A percentile compares a stretch with the other conserved stretches of the same genome.
These are phyloP conservation scores for Candida dubliniensis DNA, from an alignment of 1,139 yeast genomes.

Conservation along the genomic window DNA sequence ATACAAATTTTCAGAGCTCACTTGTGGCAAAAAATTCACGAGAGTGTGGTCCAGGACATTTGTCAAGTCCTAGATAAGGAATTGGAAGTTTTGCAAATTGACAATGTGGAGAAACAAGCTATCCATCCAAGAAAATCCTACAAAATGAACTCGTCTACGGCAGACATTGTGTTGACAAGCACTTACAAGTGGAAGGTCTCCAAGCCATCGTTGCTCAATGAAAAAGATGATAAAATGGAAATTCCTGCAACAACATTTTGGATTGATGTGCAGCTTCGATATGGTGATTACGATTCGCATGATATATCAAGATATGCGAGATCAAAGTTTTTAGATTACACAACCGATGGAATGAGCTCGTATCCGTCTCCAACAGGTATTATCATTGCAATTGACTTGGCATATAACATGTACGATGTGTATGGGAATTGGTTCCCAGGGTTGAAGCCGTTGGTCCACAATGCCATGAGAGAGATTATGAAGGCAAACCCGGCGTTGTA, in stretches of 20 bases:
- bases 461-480: slow-evolving; percentile 93
- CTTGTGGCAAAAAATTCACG: slow-evolving; percentile 98
- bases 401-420: slow-evolving; percentile 94
- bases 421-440: slow-evolving; percentile 99
- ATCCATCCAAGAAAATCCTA: slow-evolving; percentile 97
- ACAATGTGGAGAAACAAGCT: slow-evolving; percentile 83
- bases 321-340: slow-evolving; percentile 90
- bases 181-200: slow-evolving; percentile 84
- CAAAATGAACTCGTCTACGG: slow-evolving; percentile 94
- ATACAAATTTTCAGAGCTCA: slow-evolving; percentile 98
- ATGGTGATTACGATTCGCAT: slow-evolving; percentile 97
- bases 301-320: slow-evolving; percentile 93
- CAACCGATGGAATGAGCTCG: slow-evolving; percentile 78
- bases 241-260: slow-evolving; percentile 76
- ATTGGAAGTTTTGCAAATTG: slow-evolving; percentile 79
- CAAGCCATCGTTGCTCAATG: slow-evolving; percentile 75
- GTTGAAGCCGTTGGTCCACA: slow-evolving; percentile 82
- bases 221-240: slow-evolving; percentile 52
- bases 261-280: slow-evolving; percentile 93
- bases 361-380: slow-evolving; percentile 96
- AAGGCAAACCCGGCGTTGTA: slow-evolving; percentile 91
- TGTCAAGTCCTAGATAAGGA: slow-evolving; percentile 92
- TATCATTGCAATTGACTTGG: slow-evolving; percentile 87
- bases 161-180: slow-evolving; percentile 80
- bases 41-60: slow-evolving; percentile 87